phyloP scores from a whole-genome alignment of 257 asterid species.

The Rubia yunnanensis region DNA sequence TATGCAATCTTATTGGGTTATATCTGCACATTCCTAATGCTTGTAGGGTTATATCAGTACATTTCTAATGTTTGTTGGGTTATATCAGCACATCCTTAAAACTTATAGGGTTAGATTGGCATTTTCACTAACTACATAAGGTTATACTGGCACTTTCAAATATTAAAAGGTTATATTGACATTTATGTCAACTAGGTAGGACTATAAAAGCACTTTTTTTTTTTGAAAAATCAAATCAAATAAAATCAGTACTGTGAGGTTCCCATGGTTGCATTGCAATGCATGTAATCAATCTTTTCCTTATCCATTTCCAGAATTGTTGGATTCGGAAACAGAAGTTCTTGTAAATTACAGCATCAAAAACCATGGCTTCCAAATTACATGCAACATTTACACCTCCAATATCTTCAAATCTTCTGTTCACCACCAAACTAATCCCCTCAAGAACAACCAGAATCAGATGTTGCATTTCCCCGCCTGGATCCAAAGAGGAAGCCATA shows the following conservation, averaged over 20 bases:
- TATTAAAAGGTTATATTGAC: too few relatives aligned
- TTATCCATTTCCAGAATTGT: background rate
- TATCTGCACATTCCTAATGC: too few relatives aligned
- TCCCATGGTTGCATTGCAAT: slow-evolving; percentile 1
- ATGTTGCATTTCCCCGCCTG: slow-evolving; percentile 56
- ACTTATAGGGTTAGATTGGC: too few relatives aligned
- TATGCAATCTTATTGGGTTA: too few relatives aligned
- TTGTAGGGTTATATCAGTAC: too few relatives aligned
- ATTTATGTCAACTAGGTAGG: too few relatives aligned
- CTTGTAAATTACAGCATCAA: background rate
- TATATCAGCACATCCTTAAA: too few relatives aligned
- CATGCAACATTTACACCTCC: background rate
- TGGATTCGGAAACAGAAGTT: background rate
- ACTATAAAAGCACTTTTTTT: too few relatives aligned
- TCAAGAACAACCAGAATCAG: slow-evolving; percentile 20
- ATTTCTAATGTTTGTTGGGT: too few relatives aligned
- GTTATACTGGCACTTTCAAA: too few relatives aligned
- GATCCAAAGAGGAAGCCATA: slow-evolving; percentile 72
- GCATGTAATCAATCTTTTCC: background rate
- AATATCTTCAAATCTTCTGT: slow-evolving; percentile 1
- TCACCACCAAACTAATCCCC: slow-evolving; percentile 15
- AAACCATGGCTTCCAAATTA: slow-evolving; percentile 9
- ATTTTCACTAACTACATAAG: too few relatives aligned
- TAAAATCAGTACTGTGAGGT: slow-evolving; percentile 1
- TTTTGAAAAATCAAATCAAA: too few relatives aligned